Conservation (phyloP, 2,329 filamentous ascomycete species). For the Phaeosphaeriaceae sp. region DNA sequence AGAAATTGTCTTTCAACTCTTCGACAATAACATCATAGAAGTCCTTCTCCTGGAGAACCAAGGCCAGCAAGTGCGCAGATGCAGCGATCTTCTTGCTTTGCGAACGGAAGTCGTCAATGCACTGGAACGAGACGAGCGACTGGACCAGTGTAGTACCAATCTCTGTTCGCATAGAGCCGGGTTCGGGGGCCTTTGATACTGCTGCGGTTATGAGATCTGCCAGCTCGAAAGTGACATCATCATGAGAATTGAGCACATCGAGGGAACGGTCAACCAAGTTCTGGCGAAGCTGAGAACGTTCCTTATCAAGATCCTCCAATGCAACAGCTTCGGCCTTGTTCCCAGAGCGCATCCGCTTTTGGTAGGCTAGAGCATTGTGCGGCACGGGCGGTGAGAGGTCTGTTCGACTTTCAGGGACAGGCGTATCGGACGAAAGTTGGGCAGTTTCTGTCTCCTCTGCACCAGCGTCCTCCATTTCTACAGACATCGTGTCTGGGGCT, state of each 20-base stretch:
- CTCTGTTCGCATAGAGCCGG: slow-evolving; percentile 67
- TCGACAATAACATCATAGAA: slow-evolving; percentile 82
- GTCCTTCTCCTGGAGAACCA: slow-evolving; percentile 80
- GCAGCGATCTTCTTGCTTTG: slow-evolving; percentile 78
- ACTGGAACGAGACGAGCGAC: slow-evolving; percentile 74
- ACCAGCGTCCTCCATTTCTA: slow-evolving; percentile 49
- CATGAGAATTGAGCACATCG: slow-evolving; percentile 86
- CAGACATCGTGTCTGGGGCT: slow-evolving; percentile 40
- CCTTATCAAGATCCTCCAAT: slow-evolving; percentile 79
- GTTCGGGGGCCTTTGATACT: slow-evolving; percentile 66
- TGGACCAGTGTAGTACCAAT: slow-evolving; percentile 83
- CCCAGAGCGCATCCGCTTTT: slow-evolving; percentile 39
- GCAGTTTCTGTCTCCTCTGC: slow-evolving; percentile 16
- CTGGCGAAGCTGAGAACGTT: slow-evolving; percentile 73
- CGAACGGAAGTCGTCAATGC: slow-evolving; percentile 61
- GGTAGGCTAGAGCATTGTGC: slow-evolving; percentile 40
- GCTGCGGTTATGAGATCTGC: slow-evolving; percentile 83
- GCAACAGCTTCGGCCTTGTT: slow-evolving; percentile 58
- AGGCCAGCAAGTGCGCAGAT: slow-evolving; percentile 87
- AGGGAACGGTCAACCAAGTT: slow-evolving; percentile 88
- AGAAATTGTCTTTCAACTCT: slow-evolving; percentile 77
- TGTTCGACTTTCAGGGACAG: slow-evolving; percentile 24
- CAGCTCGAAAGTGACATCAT: slow-evolving; percentile 87
- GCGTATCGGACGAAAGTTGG: slow-evolving; percentile 18
- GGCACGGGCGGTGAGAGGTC: slow-evolving; percentile 16